Base-by-base conservation (phyloP, 2,329 filamentous ascomycete species). In the Aspergillus spinulosporus region DNA sequence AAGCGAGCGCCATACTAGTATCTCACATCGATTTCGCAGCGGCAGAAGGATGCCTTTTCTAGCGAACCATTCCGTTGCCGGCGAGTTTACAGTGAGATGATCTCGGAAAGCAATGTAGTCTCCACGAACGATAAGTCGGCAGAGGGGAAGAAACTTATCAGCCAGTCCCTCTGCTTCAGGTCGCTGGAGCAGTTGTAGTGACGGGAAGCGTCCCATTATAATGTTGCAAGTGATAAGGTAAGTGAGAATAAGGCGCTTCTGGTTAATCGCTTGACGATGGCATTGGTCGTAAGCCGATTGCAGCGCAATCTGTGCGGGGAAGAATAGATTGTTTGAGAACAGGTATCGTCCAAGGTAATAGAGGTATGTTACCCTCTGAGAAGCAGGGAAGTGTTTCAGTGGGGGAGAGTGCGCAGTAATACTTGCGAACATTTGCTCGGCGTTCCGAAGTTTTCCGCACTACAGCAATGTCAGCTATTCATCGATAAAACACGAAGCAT, bases 291-390 rank as follows among this genome's bases (percentile, higher is more conserved):
- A 97, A 2, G 93, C 90, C 28, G 87, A 82, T 66, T 95, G 84
- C 5, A 97, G 78, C 36, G 88, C 90, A 49, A 85, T 78, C 51
- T 88, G 84, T 0, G 92, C 91, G 28, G 89, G 86, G 59, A 84
- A 85, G 72, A 91, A 96, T 69, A 96, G 88, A 63, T 86, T 88
- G 71, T 90, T 92, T 61, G 89, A 86, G 71, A 96, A 91, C 68
- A 92, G 86, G 74, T 93, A 97, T 57, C 92, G 88, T 14, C 93
- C 93, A 5, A 97, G 86, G 70, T 96, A 96, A 76, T 96, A 97
- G 11, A 97, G 86, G 66, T 92, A 97, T 3, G 92, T 96, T 49
- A 96, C 91, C 48, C 92, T 85, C 70, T 97, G 90, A 4, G 88
- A 84, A 21, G 90, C 90, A 2, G 92, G 91, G 68, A 95, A 97